phyloP scores from a whole-genome alignment of 1,284 basidiomycete genomes.

The Leccinum pachyderme region DNA sequence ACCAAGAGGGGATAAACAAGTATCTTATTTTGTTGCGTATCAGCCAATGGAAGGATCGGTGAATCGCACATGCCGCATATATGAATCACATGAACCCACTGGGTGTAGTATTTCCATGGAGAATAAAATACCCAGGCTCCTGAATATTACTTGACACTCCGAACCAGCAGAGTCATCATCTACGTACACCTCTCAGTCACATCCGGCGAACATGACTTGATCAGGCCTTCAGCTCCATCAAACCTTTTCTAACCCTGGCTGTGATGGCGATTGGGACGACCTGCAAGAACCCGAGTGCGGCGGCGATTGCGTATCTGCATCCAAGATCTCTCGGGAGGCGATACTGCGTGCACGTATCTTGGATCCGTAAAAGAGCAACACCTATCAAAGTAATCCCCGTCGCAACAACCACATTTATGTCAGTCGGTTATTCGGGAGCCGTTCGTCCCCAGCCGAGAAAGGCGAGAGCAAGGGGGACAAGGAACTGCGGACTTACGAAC shows the following conservation, averaged over 20 bases:
- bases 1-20: background rate
- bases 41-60: background rate
- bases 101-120: background rate
- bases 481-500: slow-evolving; percentile 42
- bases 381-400: slow-evolving; percentile 5
- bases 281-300: background rate
- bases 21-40: background rate
- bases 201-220: background rate
- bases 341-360: slow-evolving; percentile 58
- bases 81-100: background rate
- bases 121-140: slow-evolving; percentile 1
- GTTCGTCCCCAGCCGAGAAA: background rate
- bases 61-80: background rate
- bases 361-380: slow-evolving; percentile 21
- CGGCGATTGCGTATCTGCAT: slow-evolving; percentile 14
- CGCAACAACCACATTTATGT: background rate
- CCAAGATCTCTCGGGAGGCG: slow-evolving; percentile 50
- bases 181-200: background rate
- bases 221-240: slow-evolving; percentile 2
- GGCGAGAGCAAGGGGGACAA: background rate
- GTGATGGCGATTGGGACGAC: background rate
- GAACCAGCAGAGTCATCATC: slow-evolving; percentile 5
- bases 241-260: slow-evolving; percentile 12
- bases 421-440: background rate
- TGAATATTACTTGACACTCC: background rate